phyloP scores from a whole-genome alignment of 331 rosid species.

The Malus hybrid region DNA sequence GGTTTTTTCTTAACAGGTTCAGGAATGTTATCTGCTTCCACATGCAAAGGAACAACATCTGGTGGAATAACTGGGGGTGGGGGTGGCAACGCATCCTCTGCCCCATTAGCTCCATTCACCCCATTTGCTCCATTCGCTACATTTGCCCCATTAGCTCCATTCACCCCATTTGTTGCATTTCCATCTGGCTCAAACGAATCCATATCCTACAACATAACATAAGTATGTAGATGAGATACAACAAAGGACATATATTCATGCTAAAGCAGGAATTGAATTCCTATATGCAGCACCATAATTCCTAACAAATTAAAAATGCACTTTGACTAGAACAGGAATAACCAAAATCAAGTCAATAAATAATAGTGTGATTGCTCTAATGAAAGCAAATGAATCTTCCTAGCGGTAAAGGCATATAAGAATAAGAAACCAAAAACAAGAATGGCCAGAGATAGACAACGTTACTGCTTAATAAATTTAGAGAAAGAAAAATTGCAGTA shows the following conservation, averaged over 20 bases:
- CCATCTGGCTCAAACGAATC: constrained; percentile 30
- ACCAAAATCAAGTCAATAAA: not conserved
- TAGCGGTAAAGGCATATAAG: not conserved
- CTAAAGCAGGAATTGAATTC: not conserved
- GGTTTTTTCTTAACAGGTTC: constrained; percentile 51
- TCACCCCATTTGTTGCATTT: not conserved
- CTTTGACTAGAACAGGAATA: not conserved
- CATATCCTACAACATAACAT: constrained; percentile 36
- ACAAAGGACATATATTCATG: not conserved
- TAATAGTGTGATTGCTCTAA: not conserved
- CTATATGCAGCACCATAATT: not conserved
- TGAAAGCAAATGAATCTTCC: not conserved
- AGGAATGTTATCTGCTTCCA: constrained; percentile 21
- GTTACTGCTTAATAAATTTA: not conserved
- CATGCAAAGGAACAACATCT: constrained; percentile 45
- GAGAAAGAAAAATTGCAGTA: not conserved
- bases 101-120: constrained; percentile 1
- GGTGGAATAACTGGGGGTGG: constrained; percentile 74
- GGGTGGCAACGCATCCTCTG: constrained; percentile 49
- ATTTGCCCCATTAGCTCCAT: not conserved
- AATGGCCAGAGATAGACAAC: not conserved
- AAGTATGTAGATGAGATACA: not conserved
- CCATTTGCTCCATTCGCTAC: not conserved
- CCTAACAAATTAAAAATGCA: not conserved
- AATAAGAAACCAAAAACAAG: not conserved